Evolutionary conservation across 1,139 yeast species (phyloP), one percentile per base, ranked within the genome.

Genomic region (Blastobotrys aristatus): DNA sequence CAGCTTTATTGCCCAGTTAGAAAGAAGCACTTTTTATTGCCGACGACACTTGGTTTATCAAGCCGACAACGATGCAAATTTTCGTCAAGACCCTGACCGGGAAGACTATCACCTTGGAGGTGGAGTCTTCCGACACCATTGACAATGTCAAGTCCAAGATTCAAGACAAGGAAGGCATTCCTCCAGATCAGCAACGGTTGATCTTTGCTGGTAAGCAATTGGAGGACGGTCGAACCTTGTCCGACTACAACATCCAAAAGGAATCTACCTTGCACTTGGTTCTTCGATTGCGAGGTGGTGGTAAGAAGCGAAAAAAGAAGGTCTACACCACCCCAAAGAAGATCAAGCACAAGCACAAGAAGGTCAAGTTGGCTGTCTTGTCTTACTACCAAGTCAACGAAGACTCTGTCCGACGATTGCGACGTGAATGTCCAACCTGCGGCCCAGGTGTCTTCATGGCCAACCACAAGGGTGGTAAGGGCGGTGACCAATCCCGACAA

Each of bases 361-460:
- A 90, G 82, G 86, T 86, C 79, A 92, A 92, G 85, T 83, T 92
- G 72, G 97, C 97, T 76, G 97, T 92, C 75, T 87, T 92, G 76
- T 89, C 95, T 72, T 92, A 90, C 94, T 94, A 90, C 90, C 90
- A 90, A 83, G 97, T 92, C 68, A 96, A 89, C 75, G 85, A 84
- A 72, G 98, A 94, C 68, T 85, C 89, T 74, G 96, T 92, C 70
- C 94, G 90, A 79, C 88, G 96, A 79, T 88, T 94, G 74, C 90
- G 97, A 82, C 90, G 95, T 77, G 97, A 92, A 78, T 94, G 98
- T 80, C 90, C 95, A 66, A 77, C 80, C 71, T 79, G 84, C 84
- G 97, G 97, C 81, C 94, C 97, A 65, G 97, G 97, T 84, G 85
- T 88, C 75, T 92, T 92, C 94, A 90, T 92, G 96, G 99, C 97